Evolutionary conservation across 163 green algal species (phyloP), one percentile per base, ranked within the genome.

Genomic region (Prototheca cutis): DNA sequence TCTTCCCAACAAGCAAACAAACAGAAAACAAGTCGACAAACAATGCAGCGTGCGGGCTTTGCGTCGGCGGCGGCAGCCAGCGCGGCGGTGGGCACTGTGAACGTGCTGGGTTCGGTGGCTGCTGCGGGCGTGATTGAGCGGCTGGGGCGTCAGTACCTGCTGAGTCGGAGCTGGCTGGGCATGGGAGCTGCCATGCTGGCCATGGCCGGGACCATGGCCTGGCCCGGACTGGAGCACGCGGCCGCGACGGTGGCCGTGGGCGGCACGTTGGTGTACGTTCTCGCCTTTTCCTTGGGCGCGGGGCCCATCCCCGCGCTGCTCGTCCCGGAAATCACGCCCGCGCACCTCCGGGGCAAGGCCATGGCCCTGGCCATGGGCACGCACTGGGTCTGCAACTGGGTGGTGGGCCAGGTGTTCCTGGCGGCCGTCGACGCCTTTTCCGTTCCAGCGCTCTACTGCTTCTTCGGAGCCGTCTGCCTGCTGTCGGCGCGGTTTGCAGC

Each of bases 341-440:
- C 73, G 1, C 68, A 68, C 48, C 86, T 94, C 13, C 70, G 89
- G 61, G 87, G 86, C 39, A 82, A 77, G 17, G 90, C 78, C 0
- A 82, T 95, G 47, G 80, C 87, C 0, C 62, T 86, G 24, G 86
- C 85, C 17, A 88, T 97, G 76, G 78, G 80, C 1, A 81, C 74
- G n/a, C 90, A 97, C 69, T 97, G 90, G 90, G 66, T 97, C 1
- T 93, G 75, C 80, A 98, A 98, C 65, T 94, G 96, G 66, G 68
- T 63, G 4, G 81, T 97, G n/a, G 90, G 90, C 6, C 90, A 96
- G 76, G 78, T 83, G 24, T 97, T 97, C 78, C 83, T 96, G 56
- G 59, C 62, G 3, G 74, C 81, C 1, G 79, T 94, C 10, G 52
- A 62, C 30, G 23, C 33, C 5, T 78, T 88, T 32, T 83, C 84